Percentiles rank a stretch among this genome's conserved stretches.
phyloP scores from a whole-genome alignment of 768 basidiomycete genomes.

The Mycena olivaceomarginata region DNA sequence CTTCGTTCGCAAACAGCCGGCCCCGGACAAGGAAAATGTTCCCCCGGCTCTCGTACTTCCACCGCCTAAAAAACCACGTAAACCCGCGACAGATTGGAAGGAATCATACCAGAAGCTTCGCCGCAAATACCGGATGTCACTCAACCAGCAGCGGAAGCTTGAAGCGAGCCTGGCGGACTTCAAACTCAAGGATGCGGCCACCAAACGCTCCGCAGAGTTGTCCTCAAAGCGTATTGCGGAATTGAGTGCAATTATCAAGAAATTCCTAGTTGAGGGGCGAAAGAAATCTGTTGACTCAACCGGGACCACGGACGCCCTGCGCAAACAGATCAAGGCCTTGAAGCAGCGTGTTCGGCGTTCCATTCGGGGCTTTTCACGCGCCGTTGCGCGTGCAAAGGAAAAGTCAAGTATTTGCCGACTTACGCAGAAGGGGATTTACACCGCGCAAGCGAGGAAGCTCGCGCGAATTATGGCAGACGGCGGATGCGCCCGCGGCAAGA shows the following conservation, averaged over 20 bases:
- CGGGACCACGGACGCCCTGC: too few relatives aligned
- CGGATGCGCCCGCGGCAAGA: neutral
- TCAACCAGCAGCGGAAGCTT: neutral
- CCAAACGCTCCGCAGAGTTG: too few relatives aligned
- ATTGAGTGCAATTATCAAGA: too few relatives aligned
- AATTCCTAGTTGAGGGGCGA: too few relatives aligned
- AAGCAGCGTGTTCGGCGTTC: slow-evolving; percentile 4
- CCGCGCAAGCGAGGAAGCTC: too few relatives aligned
- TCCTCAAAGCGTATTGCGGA: too few relatives aligned
- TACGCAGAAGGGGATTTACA: too few relatives aligned
- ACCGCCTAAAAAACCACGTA: neutral
- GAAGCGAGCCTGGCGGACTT: neutral
- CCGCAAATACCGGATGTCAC: neutral
- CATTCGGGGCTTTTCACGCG: neutral
- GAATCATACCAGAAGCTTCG: neutral
- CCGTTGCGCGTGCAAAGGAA: neutral
- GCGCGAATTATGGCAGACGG: neutral
- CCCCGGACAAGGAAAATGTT: neutral
- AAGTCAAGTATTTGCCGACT: too few relatives aligned
- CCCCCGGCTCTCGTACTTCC: neutral
- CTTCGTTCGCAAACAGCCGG: neutral
- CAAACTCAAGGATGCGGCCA: too few relatives aligned
- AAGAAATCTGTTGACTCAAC: too few relatives aligned
- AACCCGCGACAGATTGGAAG: neutral
- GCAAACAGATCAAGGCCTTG: neutral